These are phyloP conservation scores for Hibiscus trionum DNA, from an alignment of 345 rosid genomes.

Conservation along the genomic window DNA sequence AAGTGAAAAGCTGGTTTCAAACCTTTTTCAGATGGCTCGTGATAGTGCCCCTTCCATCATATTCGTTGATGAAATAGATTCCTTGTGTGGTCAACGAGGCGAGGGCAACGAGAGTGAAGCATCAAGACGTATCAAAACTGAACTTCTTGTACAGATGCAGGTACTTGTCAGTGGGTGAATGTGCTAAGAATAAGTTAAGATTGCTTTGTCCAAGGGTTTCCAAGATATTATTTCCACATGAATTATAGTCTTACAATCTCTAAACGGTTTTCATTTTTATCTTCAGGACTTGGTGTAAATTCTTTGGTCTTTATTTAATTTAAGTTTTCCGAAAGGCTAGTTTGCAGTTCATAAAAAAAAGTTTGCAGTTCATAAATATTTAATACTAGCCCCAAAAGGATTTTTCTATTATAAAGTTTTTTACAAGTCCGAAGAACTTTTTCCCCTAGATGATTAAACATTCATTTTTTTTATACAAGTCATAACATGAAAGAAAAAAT, in stretches of 20 bases:
- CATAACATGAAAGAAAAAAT: not conserved
- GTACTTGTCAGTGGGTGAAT: slow-evolving; percentile 23
- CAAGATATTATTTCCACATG: not conserved
- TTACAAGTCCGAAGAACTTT: not conserved
- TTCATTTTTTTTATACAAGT: not conserved
- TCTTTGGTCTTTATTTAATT: not conserved
- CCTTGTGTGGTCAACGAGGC: slow-evolving; percentile 74
- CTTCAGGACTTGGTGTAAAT: not conserved
- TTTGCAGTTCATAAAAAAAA: not conserved
- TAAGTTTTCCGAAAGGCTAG: not conserved
- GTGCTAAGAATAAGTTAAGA: not conserved
- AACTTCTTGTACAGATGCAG: slow-evolving; percentile 92
- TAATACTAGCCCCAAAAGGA: not conserved
- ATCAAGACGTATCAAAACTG: slow-evolving; percentile 78
- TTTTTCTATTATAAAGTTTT: not conserved
- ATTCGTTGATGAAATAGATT: slow-evolving; percentile 77
- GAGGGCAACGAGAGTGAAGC: slow-evolving; percentile 92
- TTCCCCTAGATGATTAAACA: not conserved
- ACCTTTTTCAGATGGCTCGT: slow-evolving; percentile 77
- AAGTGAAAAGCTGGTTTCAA: slow-evolving; percentile 79
- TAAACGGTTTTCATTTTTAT: not conserved
- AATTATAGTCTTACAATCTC: not conserved
- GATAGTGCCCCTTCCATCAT: slow-evolving; percentile 81
- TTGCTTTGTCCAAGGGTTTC: not conserved
- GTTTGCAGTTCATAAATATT: not conserved